Base-by-base conservation (phyloP, 2,329 filamentous ascomycete genomes). In the Sphaerulina populicola region DNA sequence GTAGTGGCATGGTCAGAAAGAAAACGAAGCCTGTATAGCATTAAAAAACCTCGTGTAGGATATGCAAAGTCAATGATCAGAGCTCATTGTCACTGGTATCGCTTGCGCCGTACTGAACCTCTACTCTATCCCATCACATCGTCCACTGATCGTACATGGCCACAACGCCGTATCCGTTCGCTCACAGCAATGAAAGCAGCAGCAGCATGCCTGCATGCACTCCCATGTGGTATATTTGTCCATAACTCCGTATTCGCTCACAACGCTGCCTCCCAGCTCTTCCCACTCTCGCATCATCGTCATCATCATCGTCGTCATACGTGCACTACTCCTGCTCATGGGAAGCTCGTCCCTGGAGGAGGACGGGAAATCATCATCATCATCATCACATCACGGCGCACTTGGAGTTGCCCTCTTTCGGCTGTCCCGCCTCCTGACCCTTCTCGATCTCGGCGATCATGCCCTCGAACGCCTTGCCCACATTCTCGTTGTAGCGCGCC, bases 401-500 rank as follows among this genome's bases (percentile, higher is more conserved):
- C 72, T 94, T 95, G 63, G 81, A 81, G 51, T 84, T 85, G 50
- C 82, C 84, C 23, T 88, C 76, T 6, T 88, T 84, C 71, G 95
- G 88, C 63, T 83, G 83, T 1, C 91, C 90, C 66, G 94, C 94
- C 71, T 94, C 86, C 23, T 85, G 83, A 4, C 64, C 64, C 72
- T 94, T 94, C 72, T 98, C 93, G 57, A 98, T 90, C 74, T 97
- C 87, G 44, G 79, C 87, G 63, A 98, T 89, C 75, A 98, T 84
- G 57, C 94, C 77, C 71, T 97, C 91, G 66, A 98, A 98, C 2
- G 88, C 88, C 70, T 88, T 90, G 62, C 78, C 77, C 44, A 98
- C 93, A 67, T 97, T 95, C 73, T 90, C 88, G 69, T 96, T 90
- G 71, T 93, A 94, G 52, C 90, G 81, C 27, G 93, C 93, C 66